Percentiles rank a stretch among this genome's conserved stretches.
These are phyloP conservation scores for Castanopsis chinensis DNA, from an alignment of 306 rosid genomes.

Conservation along the genomic window DNA sequence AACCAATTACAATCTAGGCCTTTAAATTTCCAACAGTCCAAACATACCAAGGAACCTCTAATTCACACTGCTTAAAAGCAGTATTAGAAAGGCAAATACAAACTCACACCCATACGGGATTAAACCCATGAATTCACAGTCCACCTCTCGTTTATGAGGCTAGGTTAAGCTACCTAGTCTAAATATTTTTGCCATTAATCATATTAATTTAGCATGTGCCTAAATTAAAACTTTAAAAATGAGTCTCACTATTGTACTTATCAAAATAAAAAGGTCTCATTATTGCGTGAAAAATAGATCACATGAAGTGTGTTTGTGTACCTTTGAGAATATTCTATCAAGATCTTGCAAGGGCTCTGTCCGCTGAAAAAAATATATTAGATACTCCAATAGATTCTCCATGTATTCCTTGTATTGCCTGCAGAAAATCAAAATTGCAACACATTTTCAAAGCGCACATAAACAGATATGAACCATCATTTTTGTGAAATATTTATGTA, in stretches of 20 bases:
- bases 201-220: neutral
- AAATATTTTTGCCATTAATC: neutral
- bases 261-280: neutral
- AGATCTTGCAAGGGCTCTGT: slow-evolving; percentile 97
- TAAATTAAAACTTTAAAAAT: neutral
- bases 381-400: slow-evolving; percentile 71
- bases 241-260: neutral
- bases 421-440: slow-evolving; percentile 27
- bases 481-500: neutral
- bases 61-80: neutral
- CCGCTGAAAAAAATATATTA: slow-evolving; percentile 77
- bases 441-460: neutral
- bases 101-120: neutral
- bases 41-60: neutral
- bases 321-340: slow-evolving; percentile 86
- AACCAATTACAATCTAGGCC: neutral
- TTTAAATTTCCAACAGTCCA: neutral
- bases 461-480: neutral
- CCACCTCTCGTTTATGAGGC: neutral
- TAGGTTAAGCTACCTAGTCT: neutral
- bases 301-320: slow-evolving; percentile 15
- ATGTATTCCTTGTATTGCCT: slow-evolving; percentile 83
- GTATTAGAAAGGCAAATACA: neutral
- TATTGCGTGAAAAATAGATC: neutral
- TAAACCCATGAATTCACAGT: neutral